Conservation (phyloP, 2,329 filamentous ascomycete species). For the Sclerotiophoma versabilis region DNA sequence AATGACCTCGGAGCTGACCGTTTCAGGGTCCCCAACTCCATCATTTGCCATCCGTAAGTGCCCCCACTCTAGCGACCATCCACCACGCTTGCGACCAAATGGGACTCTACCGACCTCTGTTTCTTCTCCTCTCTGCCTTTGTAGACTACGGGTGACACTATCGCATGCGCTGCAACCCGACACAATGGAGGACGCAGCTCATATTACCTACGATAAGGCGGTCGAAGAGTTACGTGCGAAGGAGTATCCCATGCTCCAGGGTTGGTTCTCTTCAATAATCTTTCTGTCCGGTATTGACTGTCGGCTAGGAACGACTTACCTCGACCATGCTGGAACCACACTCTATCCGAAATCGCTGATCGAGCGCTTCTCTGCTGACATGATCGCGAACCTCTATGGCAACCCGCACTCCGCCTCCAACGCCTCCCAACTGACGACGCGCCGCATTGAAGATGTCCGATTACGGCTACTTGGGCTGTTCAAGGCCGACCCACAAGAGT, state of each 20-base stretch:
- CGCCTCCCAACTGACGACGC: constrained; percentile 78
- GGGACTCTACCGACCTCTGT: constrained; percentile 22
- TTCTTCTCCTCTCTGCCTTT: constrained; percentile 12
- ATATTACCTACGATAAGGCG: constrained; percentile 60
- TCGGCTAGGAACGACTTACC: constrained; percentile 73
- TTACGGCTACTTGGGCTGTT: constrained; percentile 77
- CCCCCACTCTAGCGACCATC: constrained; percentile 44
- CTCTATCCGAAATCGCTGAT: constrained; percentile 81
- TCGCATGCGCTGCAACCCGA: not conserved
- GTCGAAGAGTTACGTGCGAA: constrained; percentile 65
- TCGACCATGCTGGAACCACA: constrained; percentile 96
- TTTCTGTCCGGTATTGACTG: constrained; percentile 11
- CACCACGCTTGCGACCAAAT: constrained; percentile 36
- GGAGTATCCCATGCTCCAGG: constrained; percentile 75
- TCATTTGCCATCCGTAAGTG: constrained; percentile 38
- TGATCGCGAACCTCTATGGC: constrained; percentile 80
- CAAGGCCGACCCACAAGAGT: constrained; percentile 79
- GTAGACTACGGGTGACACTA: constrained; percentile 34
- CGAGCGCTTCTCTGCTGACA: constrained; percentile 78
- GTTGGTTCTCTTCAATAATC: constrained; percentile 50
- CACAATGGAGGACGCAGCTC: constrained; percentile 39
- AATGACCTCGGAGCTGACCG: constrained; percentile 16
- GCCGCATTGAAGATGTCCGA: constrained; percentile 77
- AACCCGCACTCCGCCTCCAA: constrained; percentile 90
- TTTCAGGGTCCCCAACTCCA: constrained; percentile 23